Base-by-base conservation (phyloP, 148 eudicot genomes). In the Tetragonia tetragonoides region DNA sequence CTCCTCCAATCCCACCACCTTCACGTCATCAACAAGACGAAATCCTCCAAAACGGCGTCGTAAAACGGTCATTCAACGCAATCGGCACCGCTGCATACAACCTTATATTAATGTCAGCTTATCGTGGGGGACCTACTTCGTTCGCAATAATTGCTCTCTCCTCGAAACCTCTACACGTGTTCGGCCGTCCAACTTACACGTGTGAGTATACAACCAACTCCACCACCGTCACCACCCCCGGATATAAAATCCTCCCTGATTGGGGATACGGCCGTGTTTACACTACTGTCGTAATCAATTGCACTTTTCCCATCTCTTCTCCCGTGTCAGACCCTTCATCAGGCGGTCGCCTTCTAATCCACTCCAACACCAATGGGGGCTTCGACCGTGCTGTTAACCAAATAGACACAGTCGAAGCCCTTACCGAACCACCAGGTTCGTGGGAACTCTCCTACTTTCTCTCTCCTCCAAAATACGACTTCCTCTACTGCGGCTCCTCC, bases 181-280 rank as follows among this genome's bases (percentile, higher is more conserved):
- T 72, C 79, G 85, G 86, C 69, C 75, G 66, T 0, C 97, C 95
- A 0, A 78, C 76, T 17, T 93, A 90, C 86, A 60, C 54, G 10
- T 93, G 97, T 64, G 62, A 81, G 57, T 93, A 91, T 69, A 61
- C 60, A 82, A 42, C 80, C 17, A 53, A 81, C 6, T 16, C 28
- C 17, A 34, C 14, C 42, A 3, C 63, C 38, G 10, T 44, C 24
- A 67, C 80, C 12, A 68, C 76, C 24, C 37, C 66, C 23, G 91
- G 87, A 4, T 24, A 23, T 3, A 80, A 80, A 51, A 84, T 88
- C 76, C 91, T 93, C 51, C 93, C 95, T 0, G 98, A 93, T 56
- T 93, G 98, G 98, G 93, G 96, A 62, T 93, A 84, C 78, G 98
- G 98, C 39, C 86, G 89, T 56, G 92, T 93, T 7, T 93, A 91